These are phyloP conservation scores for Withania somnifera DNA, from an alignment of 305 asterid species.

Conservation along the genomic window DNA sequence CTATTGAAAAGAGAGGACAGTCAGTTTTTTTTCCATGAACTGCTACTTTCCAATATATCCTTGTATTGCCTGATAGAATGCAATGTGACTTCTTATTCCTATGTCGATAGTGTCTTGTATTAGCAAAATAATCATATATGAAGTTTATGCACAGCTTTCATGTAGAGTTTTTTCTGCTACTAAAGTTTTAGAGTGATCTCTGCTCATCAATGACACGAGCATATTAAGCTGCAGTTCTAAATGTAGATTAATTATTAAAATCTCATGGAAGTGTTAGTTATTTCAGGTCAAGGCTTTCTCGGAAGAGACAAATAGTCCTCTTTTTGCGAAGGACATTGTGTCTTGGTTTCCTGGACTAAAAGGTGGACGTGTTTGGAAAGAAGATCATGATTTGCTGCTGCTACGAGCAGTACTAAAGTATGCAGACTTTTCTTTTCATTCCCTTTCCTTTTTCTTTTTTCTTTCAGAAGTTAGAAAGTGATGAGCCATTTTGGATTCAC, in stretches of 20 bases:
- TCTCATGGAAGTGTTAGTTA: neutral
- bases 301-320: conserved; percentile 29
- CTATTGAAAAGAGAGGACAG: neutral
- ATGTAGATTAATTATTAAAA: neutral
- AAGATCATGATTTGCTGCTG: conserved; percentile 66
- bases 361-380: conserved; percentile 91
- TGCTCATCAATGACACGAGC: neutral
- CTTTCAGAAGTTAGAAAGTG: neutral
- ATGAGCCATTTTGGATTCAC: neutral
- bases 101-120: neutral
- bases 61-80: neutral
- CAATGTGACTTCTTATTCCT: neutral
- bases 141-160: neutral
- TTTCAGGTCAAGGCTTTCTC: conserved; percentile 58
- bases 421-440: neutral
- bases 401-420: conserved; percentile 90
- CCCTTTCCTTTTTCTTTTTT: neutral
- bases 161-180: neutral
- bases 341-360: conserved; percentile 69
- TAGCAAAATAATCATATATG: neutral
- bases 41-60: neutral
- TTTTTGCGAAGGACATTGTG: conserved; percentile 61
- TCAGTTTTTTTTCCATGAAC: neutral
- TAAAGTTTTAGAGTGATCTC: neutral
- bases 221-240: neutral